These are phyloP conservation scores for Fusarium agapanthi DNA, from an alignment of 2,329 filamentous ascomycete species.

Conservation along the genomic window DNA sequence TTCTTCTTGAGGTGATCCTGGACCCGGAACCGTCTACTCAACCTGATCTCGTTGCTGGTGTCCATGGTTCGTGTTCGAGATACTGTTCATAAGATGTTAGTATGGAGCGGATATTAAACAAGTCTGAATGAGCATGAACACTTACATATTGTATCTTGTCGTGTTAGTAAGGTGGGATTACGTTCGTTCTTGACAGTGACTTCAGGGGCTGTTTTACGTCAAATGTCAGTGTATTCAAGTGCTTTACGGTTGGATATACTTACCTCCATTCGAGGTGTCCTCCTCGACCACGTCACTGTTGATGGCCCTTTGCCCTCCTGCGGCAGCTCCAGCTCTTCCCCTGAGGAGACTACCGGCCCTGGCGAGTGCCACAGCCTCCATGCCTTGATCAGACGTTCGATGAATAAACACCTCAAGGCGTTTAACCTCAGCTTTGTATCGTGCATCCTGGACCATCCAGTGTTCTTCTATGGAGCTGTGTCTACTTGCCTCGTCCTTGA, in stretches of 20 bases:
- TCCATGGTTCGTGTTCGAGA: conserved; percentile 33
- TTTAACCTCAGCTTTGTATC: conserved; percentile 45
- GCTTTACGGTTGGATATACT: not conserved
- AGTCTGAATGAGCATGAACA: not conserved
- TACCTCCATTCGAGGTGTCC: not conserved
- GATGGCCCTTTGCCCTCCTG: not conserved
- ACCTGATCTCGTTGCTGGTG: conserved; percentile 44
- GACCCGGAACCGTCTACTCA: conserved; percentile 39
- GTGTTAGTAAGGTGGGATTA: not conserved
- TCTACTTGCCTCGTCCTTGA: conserved; percentile 48
- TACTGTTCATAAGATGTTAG: conserved; percentile 22
- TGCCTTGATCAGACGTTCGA: conserved; percentile 51
- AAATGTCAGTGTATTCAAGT: not conserved
- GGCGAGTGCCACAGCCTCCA: conserved; percentile 56
- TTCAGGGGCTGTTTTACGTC: not conserved
- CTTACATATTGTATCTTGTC: conserved; percentile 30
- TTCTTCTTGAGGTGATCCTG: conserved; percentile 12
- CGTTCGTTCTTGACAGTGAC: not conserved
- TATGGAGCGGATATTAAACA: not conserved
- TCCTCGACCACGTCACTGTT: not conserved
- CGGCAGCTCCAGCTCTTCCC: not conserved
- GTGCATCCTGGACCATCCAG: conserved; percentile 36
- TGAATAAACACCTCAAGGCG: conserved; percentile 46
- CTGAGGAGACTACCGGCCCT: conserved; percentile 52
- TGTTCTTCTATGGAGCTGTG: conserved; percentile 38